A percentile compares a stretch with the other conserved stretches of the same genome.
These are phyloP conservation scores for Musa troglodytarum DNA, from an alignment of 176 grass and related monocot species.

Conservation along the genomic window DNA sequence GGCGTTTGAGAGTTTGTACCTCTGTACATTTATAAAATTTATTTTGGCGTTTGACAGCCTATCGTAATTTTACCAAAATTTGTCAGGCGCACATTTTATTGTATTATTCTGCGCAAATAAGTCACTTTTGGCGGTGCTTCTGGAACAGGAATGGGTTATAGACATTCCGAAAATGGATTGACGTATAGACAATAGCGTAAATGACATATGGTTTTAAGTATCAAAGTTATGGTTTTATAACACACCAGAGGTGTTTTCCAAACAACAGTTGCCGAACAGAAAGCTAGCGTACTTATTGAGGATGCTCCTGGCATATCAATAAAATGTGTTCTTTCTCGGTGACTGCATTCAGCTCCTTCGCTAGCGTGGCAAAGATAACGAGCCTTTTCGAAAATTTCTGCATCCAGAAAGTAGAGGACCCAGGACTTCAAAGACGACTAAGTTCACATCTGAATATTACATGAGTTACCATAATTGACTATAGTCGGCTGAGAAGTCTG, in stretches of 20 bases:
- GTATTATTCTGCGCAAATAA: too few relatives aligned
- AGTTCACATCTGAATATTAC: not conserved
- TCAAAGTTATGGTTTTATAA: not conserved
- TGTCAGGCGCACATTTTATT: too few relatives aligned
- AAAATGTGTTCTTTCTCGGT: too few relatives aligned
- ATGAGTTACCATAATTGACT: not conserved
- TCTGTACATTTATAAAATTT: too few relatives aligned
- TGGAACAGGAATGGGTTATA: slow-evolving; percentile 45
- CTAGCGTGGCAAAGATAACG: slow-evolving; percentile 51
- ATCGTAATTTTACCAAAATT: too few relatives aligned
- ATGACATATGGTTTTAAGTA: not conserved
- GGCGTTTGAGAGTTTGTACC: not conserved
- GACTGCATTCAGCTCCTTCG: slow-evolving; percentile 36
- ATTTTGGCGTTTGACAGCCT: too few relatives aligned
- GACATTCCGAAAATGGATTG: slow-evolving; percentile 25
- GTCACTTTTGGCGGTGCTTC: too few relatives aligned
- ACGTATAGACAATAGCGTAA: slow-evolving; percentile 10
- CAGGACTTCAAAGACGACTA: not conserved
- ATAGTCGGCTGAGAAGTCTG: not conserved
- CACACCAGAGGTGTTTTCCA: slow-evolving; percentile 60
- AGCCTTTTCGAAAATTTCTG: slow-evolving; percentile 22
- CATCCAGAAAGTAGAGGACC: slow-evolving; percentile 1
- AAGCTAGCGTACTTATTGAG: not conserved
- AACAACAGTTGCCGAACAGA: slow-evolving; percentile 51
- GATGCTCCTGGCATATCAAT: slow-evolving; percentile 7